A percentile compares a stretch with the other conserved stretches of the same genome.
Evolutionary conservation across 225 moss, liverwort and hornwort species (phyloP).

Genomic region (Climacium dendroides): DNA sequence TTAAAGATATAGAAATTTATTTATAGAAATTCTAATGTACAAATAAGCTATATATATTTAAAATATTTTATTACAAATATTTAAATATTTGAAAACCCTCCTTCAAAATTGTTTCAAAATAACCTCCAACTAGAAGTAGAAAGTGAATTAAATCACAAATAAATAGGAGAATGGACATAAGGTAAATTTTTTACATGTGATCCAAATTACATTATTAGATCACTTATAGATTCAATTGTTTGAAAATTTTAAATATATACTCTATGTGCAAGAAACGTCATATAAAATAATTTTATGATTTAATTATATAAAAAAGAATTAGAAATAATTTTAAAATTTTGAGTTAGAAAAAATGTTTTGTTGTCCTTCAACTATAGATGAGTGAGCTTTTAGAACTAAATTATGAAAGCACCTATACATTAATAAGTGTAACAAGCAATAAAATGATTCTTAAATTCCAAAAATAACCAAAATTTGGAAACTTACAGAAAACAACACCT

Average conservation of each 20-base stretch:
- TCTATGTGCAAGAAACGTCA: neutral
- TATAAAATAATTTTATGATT: neutral
- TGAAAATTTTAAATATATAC: neutral
- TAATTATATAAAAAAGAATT: too few species aligned
- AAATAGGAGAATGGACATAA: neutral
- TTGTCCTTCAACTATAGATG: neutral
- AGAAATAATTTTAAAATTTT: neutral
- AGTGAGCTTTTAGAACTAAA: neutral
- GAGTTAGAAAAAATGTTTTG: neutral
- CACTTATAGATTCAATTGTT: neutral
- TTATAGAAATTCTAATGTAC: neutral
- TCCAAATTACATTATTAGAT: neutral
- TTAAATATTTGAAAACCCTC: neutral
- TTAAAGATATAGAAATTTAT: neutral
- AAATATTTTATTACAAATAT: neutral
- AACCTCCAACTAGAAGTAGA: neutral
- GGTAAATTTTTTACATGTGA: neutral
- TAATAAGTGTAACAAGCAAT: too few species aligned
- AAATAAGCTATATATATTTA: neutral
- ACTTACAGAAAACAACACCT: neutral
- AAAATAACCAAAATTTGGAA: neutral
- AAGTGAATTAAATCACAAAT: neutral
- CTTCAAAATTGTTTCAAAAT: neutral
- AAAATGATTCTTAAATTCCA: rapidly evolving
- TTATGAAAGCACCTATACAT: neutral